Conservation (phyloP, 176 grass and related monocot species). For the Tuctoria greenei region DNA sequence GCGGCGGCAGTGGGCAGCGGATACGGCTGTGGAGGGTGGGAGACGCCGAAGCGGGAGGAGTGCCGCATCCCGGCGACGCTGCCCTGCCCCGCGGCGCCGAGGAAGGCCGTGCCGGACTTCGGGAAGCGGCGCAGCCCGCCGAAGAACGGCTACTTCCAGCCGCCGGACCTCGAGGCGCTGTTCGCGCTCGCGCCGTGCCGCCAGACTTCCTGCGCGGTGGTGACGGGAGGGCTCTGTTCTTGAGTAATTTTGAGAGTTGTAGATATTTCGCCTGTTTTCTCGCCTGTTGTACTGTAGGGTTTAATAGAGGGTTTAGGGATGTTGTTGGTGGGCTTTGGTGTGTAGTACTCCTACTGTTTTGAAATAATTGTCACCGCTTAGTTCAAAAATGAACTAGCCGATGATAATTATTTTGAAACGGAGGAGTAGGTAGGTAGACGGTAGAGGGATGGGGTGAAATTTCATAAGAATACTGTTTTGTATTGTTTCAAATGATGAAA, state of each 20-base stretch:
- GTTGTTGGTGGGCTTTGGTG: conserved; percentile 15
- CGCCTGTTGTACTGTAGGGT: conserved; percentile 39
- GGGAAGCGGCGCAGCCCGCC: conserved; percentile 59
- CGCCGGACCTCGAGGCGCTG: conserved; percentile 69
- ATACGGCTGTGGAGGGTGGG: conserved; percentile 52
- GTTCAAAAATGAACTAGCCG: no score
- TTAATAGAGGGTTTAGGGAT: conserved; percentile 16
- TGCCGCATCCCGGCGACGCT: conserved; percentile 62
- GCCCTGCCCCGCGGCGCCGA: conserved; percentile 67
- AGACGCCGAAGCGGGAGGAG: conserved; percentile 80
- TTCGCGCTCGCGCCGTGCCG: conserved; percentile 60
- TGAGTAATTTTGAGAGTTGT: conserved; percentile 43
- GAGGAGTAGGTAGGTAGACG: conserved; percentile 19
- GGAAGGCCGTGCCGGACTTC: conserved; percentile 50
- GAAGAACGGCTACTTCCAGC: conserved; percentile 92
- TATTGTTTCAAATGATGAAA: conserved; percentile 31
- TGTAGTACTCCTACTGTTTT: no score
- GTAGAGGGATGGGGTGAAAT: conserved; percentile 5
- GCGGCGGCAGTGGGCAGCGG: conserved; percentile 21
- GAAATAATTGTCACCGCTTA: no score
- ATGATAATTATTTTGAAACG: no score
- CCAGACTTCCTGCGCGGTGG: conserved; percentile 23
- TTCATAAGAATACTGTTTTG: conserved; percentile 39
- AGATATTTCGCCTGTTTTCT: conserved; percentile 42
- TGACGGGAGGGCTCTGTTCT: neutral